phyloP scores from a whole-genome alignment of 345 rosid genomes.

The Hibiscus mutabilis region DNA sequence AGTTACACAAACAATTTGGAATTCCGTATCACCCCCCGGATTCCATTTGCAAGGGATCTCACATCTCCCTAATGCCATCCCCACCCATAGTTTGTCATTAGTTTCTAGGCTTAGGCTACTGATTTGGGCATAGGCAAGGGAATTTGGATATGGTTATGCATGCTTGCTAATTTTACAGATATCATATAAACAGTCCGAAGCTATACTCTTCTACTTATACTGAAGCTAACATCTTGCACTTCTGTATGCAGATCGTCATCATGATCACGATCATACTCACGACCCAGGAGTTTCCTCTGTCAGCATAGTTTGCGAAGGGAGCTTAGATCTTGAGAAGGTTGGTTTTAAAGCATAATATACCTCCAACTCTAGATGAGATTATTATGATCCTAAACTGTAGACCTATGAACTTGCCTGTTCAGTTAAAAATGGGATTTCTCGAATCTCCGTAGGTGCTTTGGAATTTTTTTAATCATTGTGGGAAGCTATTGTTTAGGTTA shows the following conservation, averaged over 20 bases:
- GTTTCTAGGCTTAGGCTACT: neutral
- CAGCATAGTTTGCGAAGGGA: constrained; percentile 91
- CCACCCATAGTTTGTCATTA: neutral
- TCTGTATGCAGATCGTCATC: constrained; percentile 54
- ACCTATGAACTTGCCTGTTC: neutral
- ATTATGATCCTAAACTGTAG: neutral
- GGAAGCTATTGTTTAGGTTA: neutral
- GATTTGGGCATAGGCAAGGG: neutral
- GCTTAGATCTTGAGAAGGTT: constrained; percentile 94
- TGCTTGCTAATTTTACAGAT: neutral
- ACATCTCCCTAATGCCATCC: neutral
- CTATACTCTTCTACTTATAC: neutral
- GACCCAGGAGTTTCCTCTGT: constrained; percentile 96
- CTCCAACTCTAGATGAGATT: neutral
- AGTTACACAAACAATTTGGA: neutral
- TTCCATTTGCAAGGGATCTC: neutral
- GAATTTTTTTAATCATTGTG: neutral
- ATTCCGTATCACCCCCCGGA: neutral
- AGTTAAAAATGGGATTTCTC: neutral
- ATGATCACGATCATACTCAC: constrained; percentile 74
- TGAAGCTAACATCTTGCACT: neutral
- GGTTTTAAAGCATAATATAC: neutral
- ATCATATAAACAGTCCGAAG: neutral
- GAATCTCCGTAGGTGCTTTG: neutral
- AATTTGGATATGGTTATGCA: neutral